Percentiles rank a stretch among this genome's conserved stretches.
Conservation (phyloP, 352 stramenopile species). For the Phytophthora foliorum region DNA sequence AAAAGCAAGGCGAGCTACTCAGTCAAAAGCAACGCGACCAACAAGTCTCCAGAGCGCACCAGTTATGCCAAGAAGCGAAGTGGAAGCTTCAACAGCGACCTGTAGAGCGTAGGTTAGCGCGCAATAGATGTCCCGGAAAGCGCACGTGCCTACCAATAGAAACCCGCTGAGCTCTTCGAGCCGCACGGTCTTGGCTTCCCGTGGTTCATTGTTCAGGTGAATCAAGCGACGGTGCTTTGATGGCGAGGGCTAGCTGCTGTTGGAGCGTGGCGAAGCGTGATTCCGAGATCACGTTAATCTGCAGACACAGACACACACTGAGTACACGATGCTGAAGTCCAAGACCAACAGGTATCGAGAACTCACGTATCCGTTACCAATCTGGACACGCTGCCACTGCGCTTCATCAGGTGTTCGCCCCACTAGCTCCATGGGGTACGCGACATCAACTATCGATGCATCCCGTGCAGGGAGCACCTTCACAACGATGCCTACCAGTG, state of each 20-base stretch:
- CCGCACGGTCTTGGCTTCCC: slow-evolving; percentile 1
- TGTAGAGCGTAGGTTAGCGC: slow-evolving; percentile 29
- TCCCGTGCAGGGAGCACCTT: slow-evolving; percentile 56
- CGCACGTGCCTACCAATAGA: slow-evolving; percentile 26
- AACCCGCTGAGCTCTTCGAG: slow-evolving; percentile 8
- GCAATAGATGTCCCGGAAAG: slow-evolving; percentile 11
- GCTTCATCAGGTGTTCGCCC: slow-evolving; percentile 21
- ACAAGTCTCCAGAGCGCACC: slow-evolving; percentile 1
- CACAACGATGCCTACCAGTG: slow-evolving; percentile 47
- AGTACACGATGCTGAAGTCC: slow-evolving; percentile 2
- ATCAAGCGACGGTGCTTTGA: background rate
- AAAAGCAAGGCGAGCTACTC: slow-evolving; percentile 22
- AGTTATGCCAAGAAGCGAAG: slow-evolving; percentile 39
- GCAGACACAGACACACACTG: slow-evolving; percentile 9
- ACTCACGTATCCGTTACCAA: slow-evolving; percentile 68
- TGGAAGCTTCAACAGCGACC: slow-evolving; percentile 35
- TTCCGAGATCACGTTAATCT: slow-evolving; percentile 39
- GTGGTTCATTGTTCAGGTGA: slow-evolving; percentile 6
- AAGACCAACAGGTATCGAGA: background rate
- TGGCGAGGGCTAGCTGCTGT: slow-evolving; percentile 13
- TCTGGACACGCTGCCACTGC: slow-evolving; percentile 44
- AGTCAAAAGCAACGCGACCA: slow-evolving; percentile 14
- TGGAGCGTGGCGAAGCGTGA: slow-evolving; percentile 19
- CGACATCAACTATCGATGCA: slow-evolving; percentile 57
- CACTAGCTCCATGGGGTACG: slow-evolving; percentile 35